phyloP scores from a whole-genome alignment of 306 rosid genomes.

The Cercis canadensis region DNA sequence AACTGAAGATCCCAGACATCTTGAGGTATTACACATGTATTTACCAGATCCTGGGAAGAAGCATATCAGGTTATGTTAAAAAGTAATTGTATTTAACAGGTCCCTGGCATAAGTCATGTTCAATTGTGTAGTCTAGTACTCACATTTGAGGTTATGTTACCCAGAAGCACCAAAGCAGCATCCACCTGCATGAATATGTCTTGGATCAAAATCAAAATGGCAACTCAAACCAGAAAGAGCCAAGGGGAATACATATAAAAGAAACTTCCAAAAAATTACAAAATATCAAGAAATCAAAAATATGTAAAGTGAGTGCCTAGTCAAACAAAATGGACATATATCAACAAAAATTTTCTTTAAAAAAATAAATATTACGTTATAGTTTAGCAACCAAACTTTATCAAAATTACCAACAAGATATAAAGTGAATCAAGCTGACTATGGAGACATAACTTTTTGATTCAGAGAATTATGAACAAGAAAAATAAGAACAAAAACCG shows the following conservation, averaged over 20 bases:
- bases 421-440: background rate
- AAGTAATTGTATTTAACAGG: background rate
- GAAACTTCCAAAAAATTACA: no score
- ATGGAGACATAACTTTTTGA: background rate
- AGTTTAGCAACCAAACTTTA: background rate
- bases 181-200: slow-evolving; percentile 69
- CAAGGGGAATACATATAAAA: no score
- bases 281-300: no score
- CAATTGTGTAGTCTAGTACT: slow-evolving; percentile 44
- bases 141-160: slow-evolving; percentile 81
- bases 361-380: background rate
- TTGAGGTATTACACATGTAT: slow-evolving; percentile 71
- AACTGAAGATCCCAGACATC: slow-evolving; percentile 92
- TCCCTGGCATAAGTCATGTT: background rate
- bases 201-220: slow-evolving; percentile 36
- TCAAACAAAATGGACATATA: no score
- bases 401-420: background rate
- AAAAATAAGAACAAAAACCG: background rate
- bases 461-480: background rate
- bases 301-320: no score
- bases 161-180: slow-evolving; percentile 79
- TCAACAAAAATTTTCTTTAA: background rate
- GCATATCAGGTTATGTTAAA: slow-evolving; percentile 34
- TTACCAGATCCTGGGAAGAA: slow-evolving; percentile 66
- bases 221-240: slow-evolving; percentile 16